phyloP scores from a whole-genome alignment of 1,139 yeast species.

The Pichia sp. region DNA sequence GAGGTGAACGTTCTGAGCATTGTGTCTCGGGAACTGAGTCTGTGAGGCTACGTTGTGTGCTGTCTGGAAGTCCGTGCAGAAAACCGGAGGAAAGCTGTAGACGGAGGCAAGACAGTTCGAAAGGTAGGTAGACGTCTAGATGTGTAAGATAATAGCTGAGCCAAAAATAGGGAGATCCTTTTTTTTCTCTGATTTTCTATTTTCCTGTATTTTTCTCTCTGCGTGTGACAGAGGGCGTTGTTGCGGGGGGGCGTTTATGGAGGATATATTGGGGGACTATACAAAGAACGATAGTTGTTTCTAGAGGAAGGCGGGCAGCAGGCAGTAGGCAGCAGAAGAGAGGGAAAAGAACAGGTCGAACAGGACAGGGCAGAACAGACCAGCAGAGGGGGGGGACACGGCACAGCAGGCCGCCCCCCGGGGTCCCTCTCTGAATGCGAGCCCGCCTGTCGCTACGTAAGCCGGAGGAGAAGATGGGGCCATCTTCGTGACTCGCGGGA shows the following conservation, averaged over 20 bases:
- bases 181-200: neutral
- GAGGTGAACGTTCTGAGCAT: slow-evolving; percentile 30
- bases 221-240: neutral
- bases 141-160: neutral
- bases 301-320: no score
- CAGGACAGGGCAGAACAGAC: no score
- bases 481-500: neutral
- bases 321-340: no score
- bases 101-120: no score
- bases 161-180: neutral
- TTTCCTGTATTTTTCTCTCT: neutral
- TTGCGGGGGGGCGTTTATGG: neutral
- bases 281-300: no score
- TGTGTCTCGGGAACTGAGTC: neutral
- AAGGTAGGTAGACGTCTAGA: no score
- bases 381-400: no score
- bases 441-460: neutral
- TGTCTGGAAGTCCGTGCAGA: neutral
- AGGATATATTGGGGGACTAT: no score
- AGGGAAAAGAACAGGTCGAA: no score
- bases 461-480: neutral
- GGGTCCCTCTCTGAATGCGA: no score
- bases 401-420: no score
- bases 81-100: neutral
- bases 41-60: no score